A percentile compares a stretch with the other conserved stretches of the same genome.
These are phyloP conservation scores for Teratosphaeria nubilosa DNA, from an alignment of 2,329 filamentous ascomycete genomes.

Conservation along the genomic window DNA sequence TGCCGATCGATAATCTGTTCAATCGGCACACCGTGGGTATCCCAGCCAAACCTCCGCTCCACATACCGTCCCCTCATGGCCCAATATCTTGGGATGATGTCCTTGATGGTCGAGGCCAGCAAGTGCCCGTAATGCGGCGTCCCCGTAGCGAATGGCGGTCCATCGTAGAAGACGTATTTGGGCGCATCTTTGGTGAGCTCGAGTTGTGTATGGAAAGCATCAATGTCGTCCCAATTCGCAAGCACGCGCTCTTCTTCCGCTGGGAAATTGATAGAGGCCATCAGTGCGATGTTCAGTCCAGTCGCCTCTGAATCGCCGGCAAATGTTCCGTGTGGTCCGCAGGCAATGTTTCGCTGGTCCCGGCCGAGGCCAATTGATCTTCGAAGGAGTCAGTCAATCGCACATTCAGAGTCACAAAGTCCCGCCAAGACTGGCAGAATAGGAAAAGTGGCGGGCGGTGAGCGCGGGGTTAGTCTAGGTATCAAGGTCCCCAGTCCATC, in stretches of 20 bases:
- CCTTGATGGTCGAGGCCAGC: conserved; percentile 88
- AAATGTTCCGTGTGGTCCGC: background rate
- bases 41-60: conserved; percentile 88
- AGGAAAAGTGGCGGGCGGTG: background rate
- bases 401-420: background rate
- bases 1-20: conserved; percentile 98
- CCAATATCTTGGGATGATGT: conserved; percentile 94
- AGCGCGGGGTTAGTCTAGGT: too few relatives aligned
- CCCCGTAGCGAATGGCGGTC: conserved; percentile 47
- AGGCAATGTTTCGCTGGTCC: background rate
- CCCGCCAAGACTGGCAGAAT: background rate
- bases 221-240: conserved; percentile 78
- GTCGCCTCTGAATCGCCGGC: background rate
- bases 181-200: conserved; percentile 74
- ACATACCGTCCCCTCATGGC: conserved; percentile 94
- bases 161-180: conserved; percentile 88
- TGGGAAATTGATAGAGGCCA: conserved; percentile 62
- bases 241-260: conserved; percentile 82
- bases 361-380: background rate
- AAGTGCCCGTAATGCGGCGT: conserved; percentile 65
- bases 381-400: background rate
- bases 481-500: too few relatives aligned
- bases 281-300: background rate
- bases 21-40: conserved; percentile 87
- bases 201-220: conserved; percentile 80